phyloP scores from a whole-genome alignment of 352 stramenopile genomes.

The Phytophthora constricta region DNA sequence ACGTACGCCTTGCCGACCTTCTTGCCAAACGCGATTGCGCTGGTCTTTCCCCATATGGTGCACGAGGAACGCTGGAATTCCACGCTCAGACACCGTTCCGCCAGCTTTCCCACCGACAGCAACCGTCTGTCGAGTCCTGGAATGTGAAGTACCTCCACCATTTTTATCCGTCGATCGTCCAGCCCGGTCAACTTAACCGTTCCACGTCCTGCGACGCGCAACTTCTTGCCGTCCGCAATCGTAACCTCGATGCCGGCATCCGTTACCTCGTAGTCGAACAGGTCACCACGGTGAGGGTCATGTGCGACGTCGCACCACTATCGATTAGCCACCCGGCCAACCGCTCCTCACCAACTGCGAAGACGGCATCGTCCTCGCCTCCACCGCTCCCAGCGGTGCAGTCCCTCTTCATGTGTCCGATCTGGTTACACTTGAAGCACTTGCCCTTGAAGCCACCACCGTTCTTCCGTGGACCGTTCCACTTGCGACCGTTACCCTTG shows the following conservation, averaged over 20 bases:
- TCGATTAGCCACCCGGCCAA: constrained; percentile 14
- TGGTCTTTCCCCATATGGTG: not conserved
- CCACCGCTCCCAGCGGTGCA: not conserved
- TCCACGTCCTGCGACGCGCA: constrained; percentile 15
- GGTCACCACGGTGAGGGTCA: constrained; percentile 6
- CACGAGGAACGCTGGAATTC: constrained; percentile 1
- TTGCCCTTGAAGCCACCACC: constrained; percentile 1
- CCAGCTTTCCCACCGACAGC: constrained; percentile 25
- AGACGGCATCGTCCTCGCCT: constrained; percentile 5
- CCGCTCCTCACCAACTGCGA: not conserved
- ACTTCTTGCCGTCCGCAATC: constrained; percentile 27
- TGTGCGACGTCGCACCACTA: constrained; percentile 19
- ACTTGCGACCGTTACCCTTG: constrained; percentile 1
- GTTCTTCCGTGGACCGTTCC: not conserved
- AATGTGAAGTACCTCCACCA: constrained; percentile 4
- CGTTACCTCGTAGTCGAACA: constrained; percentile 1
- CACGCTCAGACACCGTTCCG: constrained; percentile 13
- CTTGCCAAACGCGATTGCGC: not conserved
- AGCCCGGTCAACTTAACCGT: not conserved
- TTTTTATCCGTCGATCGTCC: not conserved
- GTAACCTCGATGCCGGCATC: constrained; percentile 17
- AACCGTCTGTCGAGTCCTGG: constrained; percentile 20
- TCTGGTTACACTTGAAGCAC: constrained; percentile 7
- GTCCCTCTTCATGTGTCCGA: constrained; percentile 9
- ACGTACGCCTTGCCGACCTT: not conserved